These are phyloP conservation scores for Boletus tomentosulus DNA, from an alignment of 768 basidiomycete species.

Conservation along the genomic window DNA sequence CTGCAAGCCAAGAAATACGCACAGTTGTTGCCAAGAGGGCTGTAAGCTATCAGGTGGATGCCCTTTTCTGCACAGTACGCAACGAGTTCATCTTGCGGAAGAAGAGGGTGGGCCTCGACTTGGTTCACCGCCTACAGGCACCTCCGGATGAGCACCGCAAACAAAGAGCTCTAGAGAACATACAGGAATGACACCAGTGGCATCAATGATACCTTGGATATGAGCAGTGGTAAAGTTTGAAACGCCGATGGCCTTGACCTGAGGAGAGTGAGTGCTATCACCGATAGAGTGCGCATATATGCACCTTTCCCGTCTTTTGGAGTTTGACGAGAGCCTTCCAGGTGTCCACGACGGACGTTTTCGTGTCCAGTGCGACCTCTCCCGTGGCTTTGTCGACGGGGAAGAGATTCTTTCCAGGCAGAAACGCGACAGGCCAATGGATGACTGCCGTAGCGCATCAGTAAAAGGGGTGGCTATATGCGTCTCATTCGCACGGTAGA, in stretches of 20 bases:
- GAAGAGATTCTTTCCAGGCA: constrained; percentile 37
- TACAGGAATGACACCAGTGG: constrained; percentile 71
- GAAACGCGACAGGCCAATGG: constrained; percentile 33
- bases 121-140: constrained; percentile 59
- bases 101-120: constrained; percentile 77
- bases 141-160: background rate
- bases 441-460: too few species aligned
- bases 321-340: too few species aligned
- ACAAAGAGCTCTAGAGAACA: constrained; percentile 13
- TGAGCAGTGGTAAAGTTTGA: constrained; percentile 74
- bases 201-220: constrained; percentile 34
- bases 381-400: constrained; percentile 44
- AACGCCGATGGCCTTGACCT: constrained; percentile 73
- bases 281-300: background rate
- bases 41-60: constrained; percentile 69
- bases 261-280: background rate
- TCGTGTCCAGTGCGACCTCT: constrained; percentile 52
- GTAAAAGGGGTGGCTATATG: too few species aligned
- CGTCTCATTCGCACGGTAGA: background rate
- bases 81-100: constrained; percentile 71
- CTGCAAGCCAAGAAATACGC: constrained; percentile 19
- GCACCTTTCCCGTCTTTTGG: constrained; percentile 47
- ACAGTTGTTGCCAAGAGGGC: constrained; percentile 81
- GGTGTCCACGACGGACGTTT: constrained; percentile 67
- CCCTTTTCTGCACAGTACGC: constrained; percentile 63